phyloP scores from a whole-genome alignment of 2,329 filamentous ascomycete genomes.

The Diatrype stigma region DNA sequence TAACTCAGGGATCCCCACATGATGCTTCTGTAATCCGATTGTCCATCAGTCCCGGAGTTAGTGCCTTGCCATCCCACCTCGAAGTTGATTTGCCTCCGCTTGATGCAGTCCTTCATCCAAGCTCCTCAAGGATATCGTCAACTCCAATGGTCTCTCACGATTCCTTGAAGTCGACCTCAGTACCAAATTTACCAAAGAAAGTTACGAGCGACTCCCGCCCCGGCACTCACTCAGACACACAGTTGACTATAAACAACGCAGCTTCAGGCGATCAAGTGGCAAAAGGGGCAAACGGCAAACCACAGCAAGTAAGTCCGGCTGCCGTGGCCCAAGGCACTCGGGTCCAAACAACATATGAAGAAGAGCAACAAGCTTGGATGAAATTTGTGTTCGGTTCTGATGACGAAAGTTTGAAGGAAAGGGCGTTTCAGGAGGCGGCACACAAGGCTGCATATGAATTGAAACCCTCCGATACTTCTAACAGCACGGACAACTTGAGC shows the following conservation, averaged over 20 bases:
- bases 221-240: neutral
- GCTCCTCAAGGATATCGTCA: neutral
- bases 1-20: neutral
- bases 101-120: neutral
- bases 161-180: neutral
- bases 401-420: conserved; percentile 17
- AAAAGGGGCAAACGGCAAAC: neutral
- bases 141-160: neutral
- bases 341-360: no score
- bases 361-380: conserved; percentile 25
- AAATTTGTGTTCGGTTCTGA: conserved; percentile 23
- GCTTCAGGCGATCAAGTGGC: neutral
- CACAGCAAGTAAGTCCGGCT: neutral
- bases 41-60: neutral
- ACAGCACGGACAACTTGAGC: conserved; percentile 1
- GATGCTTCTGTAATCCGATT: neutral
- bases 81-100: neutral
- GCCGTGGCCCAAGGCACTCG: neutral
- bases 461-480: conserved; percentile 16
- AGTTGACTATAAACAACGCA: neutral
- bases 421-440: conserved; percentile 21
- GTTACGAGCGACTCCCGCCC: neutral
- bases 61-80: neutral
- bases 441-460: conserved; percentile 22
- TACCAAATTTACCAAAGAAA: neutral